Base-by-base conservation (phyloP, 148 eudicot genomes). In the Chenopodium album region DNA sequence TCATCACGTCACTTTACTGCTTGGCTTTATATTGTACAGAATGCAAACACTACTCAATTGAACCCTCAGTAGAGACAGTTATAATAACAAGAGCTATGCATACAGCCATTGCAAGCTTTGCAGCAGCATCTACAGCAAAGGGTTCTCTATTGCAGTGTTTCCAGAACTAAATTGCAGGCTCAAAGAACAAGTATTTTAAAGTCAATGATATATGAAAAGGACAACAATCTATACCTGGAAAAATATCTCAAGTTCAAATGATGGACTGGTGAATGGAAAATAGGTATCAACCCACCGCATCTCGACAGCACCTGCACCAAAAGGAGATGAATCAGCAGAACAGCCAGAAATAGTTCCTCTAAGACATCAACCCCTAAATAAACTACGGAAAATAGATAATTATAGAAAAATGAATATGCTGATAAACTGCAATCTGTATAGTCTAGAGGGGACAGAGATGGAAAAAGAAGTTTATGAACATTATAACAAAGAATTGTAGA, bases 241-340 rank as follows among this genome's bases (percentile, higher is more conserved):
- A 82, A 85, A 94, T 87, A 97, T 97, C 86, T 97, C 98, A 73
- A 97, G 93, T 83, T 96, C 99, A 87, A 89, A 96, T 84, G 99
- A 96, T 6, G 98, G 99, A 80, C 85, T 85, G 13, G 99, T 96
- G 84, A 96, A 96, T 32, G 99, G 99, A 89, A 96, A 96, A 73
- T 96, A 96, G 75, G 99, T 90, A 86, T 97, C 98, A 80, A 97
- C 86, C 99, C 99, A 97, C 66, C 98, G 98, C 99, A 94, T 97
- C 87, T 92, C 99, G 72, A 97, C 98, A 71, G 90, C 87, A 87
- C 99, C 99, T 97, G 86, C 46, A 48, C 52, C 10, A 48, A 48
- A 9, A 48, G 52, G 2, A 11, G 52, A 48, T 48, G 52, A 48
- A 48, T 48, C 52, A 48, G 52, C 52, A 48, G 52, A 48, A 48